Evolutionary conservation across 1,139 yeast genomes (phyloP).

Genomic region (Debaryomyces psychrophilus): DNA sequence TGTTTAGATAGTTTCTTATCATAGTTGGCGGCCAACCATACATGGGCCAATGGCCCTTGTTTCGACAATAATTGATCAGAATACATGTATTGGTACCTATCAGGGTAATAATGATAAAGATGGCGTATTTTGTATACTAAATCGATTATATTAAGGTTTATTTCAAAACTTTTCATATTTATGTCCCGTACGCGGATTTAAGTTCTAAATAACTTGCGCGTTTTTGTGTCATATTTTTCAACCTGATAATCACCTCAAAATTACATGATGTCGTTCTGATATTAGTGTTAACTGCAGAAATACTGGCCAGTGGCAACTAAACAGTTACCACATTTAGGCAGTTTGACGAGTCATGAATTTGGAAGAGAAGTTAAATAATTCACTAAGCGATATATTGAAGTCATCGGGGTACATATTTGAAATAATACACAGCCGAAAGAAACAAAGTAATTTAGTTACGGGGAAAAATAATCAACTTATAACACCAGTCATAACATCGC

Average conservation of each 20-base stretch:
- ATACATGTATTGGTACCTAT: slow-evolving; percentile 23
- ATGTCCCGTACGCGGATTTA: slow-evolving; percentile 9
- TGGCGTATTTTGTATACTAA: not conserved
- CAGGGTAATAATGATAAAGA: not conserved
- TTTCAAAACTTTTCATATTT: slow-evolving; percentile 7
- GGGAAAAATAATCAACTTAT: slow-evolving; percentile 50
- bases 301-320: not conserved
- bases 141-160: not conserved
- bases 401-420: slow-evolving; percentile 51
- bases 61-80: slow-evolving; percentile 55
- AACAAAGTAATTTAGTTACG: slow-evolving; percentile 46
- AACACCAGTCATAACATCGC: slow-evolving; percentile 45
- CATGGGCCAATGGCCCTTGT: slow-evolving; percentile 85
- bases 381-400: slow-evolving; percentile 46
- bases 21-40: slow-evolving; percentile 92
- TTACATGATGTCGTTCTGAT: not conserved
- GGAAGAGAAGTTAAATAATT: slow-evolving; percentile 43
- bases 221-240: slow-evolving; percentile 10
- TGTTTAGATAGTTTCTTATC: slow-evolving; percentile 79
- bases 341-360: slow-evolving; percentile 33
- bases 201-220: slow-evolving; percentile 8
- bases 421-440: slow-evolving; percentile 45
- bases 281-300: not conserved
- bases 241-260: not conserved
- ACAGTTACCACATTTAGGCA: not conserved